A percentile compares a stretch with the other conserved stretches of the same genome.
Conservation (phyloP, 2,329 filamentous ascomycete genomes). For the Xylariaceae sp. region DNA sequence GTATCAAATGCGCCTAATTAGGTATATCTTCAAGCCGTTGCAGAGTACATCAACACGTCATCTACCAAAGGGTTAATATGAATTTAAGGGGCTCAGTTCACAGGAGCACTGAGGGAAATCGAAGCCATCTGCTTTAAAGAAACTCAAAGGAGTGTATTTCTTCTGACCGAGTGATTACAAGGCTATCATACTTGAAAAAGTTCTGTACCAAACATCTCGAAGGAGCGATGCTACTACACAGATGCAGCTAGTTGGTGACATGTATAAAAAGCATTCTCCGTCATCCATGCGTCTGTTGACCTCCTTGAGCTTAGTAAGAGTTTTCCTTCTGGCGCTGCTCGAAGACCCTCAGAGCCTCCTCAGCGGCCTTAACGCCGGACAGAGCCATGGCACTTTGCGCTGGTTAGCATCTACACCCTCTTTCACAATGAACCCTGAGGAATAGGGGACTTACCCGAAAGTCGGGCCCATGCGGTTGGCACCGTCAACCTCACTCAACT, state of each 20-base stretch:
- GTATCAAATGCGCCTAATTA: too few relatives aligned
- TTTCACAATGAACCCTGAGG: background rate
- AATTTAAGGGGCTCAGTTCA: too few relatives aligned
- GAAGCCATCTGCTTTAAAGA: too few relatives aligned
- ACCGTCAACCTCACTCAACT: conserved; percentile 86
- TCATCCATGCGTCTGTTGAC: background rate
- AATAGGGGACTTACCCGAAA: conserved; percentile 30
- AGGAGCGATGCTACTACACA: background rate
- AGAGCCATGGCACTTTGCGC: conserved; percentile 76
- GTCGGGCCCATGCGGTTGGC: conserved; percentile 81
- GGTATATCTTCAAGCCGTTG: too few relatives aligned
- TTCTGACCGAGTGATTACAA: background rate
- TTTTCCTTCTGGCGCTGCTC: conserved; percentile 79
- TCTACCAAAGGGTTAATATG: too few relatives aligned
- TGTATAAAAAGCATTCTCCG: background rate
- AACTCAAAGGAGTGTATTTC: background rate
- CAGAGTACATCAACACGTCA: too few relatives aligned
- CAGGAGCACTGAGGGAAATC: too few relatives aligned
- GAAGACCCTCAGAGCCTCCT: conserved; percentile 79
- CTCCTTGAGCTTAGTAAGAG: conserved; percentile 48
- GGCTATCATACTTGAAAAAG: background rate
- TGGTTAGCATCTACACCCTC: conserved; percentile 13
- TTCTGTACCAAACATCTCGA: background rate
- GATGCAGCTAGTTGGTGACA: background rate
- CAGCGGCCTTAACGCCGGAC: conserved; percentile 85